Evolutionary conservation across 495 filamentous ascomycete species (phyloP).

Genomic region (Penicillium maclennaniae): DNA sequence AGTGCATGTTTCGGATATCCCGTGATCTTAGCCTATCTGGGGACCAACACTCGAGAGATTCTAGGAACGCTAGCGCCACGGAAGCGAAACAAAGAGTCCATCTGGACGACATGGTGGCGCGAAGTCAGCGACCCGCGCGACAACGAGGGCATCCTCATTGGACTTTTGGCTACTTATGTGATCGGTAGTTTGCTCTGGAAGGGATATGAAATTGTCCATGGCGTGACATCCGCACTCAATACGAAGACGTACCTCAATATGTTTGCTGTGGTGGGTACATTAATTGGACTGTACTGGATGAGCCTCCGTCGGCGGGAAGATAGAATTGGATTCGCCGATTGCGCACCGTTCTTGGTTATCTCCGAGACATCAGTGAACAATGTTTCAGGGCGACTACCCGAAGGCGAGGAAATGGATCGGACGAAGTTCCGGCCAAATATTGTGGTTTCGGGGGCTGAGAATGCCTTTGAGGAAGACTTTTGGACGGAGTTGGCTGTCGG

Average conservation of each 20-base stretch:
- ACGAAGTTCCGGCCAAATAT: slow-evolving; percentile 86
- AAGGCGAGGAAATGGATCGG: slow-evolving; percentile 58
- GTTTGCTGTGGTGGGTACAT: background rate
- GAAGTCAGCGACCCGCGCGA: background rate
- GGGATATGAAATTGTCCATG: background rate
- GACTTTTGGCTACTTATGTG: background rate
- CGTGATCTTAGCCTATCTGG: slow-evolving; percentile 66
- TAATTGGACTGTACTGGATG: background rate
- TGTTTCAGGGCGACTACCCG: slow-evolving; percentile 57
- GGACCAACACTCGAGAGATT: slow-evolving; percentile 56
- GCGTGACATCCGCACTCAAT: background rate
- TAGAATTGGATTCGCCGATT: slow-evolving; percentile 74
- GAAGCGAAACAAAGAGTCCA: slow-evolving; percentile 11
- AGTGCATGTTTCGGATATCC: slow-evolving; percentile 62
- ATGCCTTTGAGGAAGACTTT: slow-evolving; percentile 78
- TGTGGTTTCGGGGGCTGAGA: slow-evolving; percentile 58
- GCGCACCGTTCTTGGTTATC: slow-evolving; percentile 70
- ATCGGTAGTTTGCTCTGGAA: background rate
- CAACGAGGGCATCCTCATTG: background rate
- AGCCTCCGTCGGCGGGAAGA: slow-evolving; percentile 18
- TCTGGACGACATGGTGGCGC: background rate
- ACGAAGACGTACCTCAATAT: background rate
- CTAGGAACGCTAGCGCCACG: slow-evolving; percentile 54
- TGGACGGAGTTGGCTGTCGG: slow-evolving; percentile 64
- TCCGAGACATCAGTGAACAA: slow-evolving; percentile 65